Conservation (phyloP, 345 rosid species). For the Citrus glauca region DNA sequence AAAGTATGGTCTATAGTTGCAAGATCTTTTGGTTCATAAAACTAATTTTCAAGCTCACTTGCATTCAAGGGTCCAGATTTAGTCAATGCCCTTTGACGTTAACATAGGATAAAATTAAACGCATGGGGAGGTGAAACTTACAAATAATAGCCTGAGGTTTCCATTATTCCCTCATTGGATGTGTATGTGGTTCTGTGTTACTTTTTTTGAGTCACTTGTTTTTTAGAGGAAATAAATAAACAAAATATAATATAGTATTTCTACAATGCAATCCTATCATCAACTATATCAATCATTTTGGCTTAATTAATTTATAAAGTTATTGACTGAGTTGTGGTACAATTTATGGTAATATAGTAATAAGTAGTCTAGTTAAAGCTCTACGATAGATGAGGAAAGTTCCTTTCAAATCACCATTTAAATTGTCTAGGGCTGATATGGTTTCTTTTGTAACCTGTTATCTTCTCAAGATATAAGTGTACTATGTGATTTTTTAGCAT, state of each 20-base stretch:
- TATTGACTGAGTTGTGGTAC: not conserved
- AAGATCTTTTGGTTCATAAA: not conserved
- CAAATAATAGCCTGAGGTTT: not conserved
- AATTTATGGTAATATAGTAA: not conserved
- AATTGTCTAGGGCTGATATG: no score
- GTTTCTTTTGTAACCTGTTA: no score
- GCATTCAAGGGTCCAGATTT: not conserved
- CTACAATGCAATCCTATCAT: not conserved
- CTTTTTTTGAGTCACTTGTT: not conserved
- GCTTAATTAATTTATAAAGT: not conserved
- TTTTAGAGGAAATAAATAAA: not conserved
- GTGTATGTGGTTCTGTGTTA: not conserved
- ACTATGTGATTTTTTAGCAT: no score
- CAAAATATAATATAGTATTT: not conserved
- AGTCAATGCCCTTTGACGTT: not conserved
- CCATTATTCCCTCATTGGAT: not conserved
- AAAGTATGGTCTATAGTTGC: not conserved
- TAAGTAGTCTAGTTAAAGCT: not conserved
- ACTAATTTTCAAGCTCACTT: not conserved
- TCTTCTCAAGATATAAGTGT: no score
- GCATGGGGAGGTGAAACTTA: not conserved
- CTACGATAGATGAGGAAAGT: no score
- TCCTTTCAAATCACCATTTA: no score
- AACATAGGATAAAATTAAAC: not conserved
- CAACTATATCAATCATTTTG: not conserved